Conservation (phyloP, 2,329 filamentous ascomycete genomes). For the Trichoderma sp. region DNA sequence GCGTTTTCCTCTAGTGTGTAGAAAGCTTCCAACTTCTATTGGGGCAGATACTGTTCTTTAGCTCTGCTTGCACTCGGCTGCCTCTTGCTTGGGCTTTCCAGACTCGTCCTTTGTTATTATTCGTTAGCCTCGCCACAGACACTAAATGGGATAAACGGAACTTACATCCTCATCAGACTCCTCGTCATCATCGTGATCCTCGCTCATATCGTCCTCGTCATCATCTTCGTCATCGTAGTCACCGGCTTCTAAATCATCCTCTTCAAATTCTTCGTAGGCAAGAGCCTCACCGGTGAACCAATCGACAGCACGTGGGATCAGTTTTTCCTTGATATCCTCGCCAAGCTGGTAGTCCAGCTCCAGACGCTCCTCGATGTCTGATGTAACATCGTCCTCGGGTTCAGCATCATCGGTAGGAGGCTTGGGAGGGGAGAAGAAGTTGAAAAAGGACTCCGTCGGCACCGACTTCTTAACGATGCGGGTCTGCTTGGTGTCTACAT, state of each 20-base stretch:
- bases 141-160: neutral
- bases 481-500: constrained; percentile 93
- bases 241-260: constrained; percentile 77
- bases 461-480: constrained; percentile 99
- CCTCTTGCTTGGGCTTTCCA: constrained; percentile 89
- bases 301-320: constrained; percentile 96
- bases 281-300: constrained; percentile 99
- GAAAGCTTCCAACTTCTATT: constrained; percentile 5
- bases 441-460: constrained; percentile 97
- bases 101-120: constrained; percentile 67
- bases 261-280: constrained; percentile 89
- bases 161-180: constrained; percentile 77
- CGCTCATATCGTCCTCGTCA: constrained; percentile 82
- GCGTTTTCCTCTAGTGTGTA: constrained; percentile 11
- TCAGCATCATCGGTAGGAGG: constrained; percentile 73
- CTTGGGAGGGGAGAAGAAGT: constrained; percentile 97
- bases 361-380: constrained; percentile 94
- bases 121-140: constrained; percentile 26
- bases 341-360: constrained; percentile 98
- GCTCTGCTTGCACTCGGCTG: constrained; percentile 95
- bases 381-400: constrained; percentile 72
- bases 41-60: constrained; percentile 44
- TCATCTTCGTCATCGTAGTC: constrained; percentile 90
- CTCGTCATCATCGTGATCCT: constrained; percentile 81
- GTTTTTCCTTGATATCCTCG: constrained; percentile 99